Conservation (phyloP, 257 asterid species). For the Nicotiana noctiflora region DNA sequence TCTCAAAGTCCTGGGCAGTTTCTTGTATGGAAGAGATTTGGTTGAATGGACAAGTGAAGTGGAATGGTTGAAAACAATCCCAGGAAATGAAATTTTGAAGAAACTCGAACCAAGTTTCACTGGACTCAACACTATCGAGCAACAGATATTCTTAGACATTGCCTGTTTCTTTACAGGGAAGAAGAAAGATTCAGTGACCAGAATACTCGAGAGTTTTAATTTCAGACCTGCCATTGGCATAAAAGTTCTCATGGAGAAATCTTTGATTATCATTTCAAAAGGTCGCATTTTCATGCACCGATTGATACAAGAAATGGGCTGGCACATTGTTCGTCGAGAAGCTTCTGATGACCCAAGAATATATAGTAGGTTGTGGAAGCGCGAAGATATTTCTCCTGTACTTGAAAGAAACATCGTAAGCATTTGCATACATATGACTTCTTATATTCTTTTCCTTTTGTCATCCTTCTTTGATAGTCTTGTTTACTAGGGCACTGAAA, state of each 20-base stretch:
- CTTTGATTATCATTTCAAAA: not conserved
- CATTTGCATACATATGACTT: not conserved
- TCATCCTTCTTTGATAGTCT: not conserved
- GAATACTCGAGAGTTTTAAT: not conserved
- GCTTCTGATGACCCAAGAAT: not conserved
- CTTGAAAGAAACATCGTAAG: not conserved
- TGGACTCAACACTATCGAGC: not conserved
- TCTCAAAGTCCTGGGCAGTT: not conserved
- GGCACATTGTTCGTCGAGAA: not conserved
- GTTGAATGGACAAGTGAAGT: not conserved
- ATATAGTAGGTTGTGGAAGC: conserved; percentile 1
- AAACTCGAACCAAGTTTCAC: not conserved
- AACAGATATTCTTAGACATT: not conserved
- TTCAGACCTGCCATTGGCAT: not conserved
- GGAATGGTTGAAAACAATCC: not conserved
- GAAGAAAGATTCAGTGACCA: not conserved
- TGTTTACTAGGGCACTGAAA: not conserved
- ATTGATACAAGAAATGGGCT: conserved; percentile 8
- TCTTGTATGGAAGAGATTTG: not conserved
- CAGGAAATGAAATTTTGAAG: not conserved
- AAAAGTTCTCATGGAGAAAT: conserved; percentile 5
- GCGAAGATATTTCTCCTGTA: not conserved
- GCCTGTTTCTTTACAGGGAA: not conserved
- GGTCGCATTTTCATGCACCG: conserved; percentile 2
- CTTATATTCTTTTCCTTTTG: not conserved